Percentiles rank a stretch among this genome's conserved stretches.
These are phyloP conservation scores for Prototheca wickerhamii DNA, from an alignment of 163 green algal species.

Conservation along the genomic window DNA sequence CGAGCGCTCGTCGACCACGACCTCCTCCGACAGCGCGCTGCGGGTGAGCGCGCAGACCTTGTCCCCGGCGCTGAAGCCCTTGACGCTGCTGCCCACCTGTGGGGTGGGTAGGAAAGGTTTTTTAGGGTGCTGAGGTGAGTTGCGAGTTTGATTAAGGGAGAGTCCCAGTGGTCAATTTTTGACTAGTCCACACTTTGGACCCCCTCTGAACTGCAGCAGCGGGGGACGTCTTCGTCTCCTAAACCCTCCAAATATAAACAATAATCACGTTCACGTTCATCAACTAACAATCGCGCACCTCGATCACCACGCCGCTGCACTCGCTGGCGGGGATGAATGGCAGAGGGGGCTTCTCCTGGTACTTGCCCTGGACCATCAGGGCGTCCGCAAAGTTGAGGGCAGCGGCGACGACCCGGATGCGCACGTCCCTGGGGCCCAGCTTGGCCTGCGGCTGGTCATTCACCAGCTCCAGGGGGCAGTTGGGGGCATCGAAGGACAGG, in stretches of 20 bases:
- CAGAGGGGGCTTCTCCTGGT: slow-evolving; percentile 72
- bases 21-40: slow-evolving; percentile 61
- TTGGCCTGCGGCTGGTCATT: background rate
- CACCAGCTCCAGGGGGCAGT: slow-evolving; percentile 4
- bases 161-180: background rate
- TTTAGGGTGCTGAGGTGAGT: background rate
- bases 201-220: background rate
- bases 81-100: slow-evolving; percentile 42
- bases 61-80: slow-evolving; percentile 49
- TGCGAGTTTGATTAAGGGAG: too few species aligned
- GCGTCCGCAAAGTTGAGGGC: slow-evolving; percentile 70
- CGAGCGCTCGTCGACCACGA: slow-evolving; percentile 29
- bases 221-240: too few species aligned
- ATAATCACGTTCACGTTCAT: slow-evolving; percentile 41
- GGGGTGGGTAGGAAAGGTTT: background rate
- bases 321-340: slow-evolving; percentile 80
- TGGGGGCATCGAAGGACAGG: background rate
- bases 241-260: slow-evolving; percentile 46
- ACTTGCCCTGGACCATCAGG: slow-evolving; percentile 64
- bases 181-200: background rate
- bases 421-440: slow-evolving; percentile 20
- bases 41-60: slow-evolving; percentile 55
- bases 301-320: slow-evolving; percentile 60
- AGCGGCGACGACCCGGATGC: slow-evolving; percentile 41
- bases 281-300: slow-evolving; percentile 34